phyloP scores from a whole-genome alignment of 2,329 filamentous ascomycete genomes.

The Periconia digitata region DNA sequence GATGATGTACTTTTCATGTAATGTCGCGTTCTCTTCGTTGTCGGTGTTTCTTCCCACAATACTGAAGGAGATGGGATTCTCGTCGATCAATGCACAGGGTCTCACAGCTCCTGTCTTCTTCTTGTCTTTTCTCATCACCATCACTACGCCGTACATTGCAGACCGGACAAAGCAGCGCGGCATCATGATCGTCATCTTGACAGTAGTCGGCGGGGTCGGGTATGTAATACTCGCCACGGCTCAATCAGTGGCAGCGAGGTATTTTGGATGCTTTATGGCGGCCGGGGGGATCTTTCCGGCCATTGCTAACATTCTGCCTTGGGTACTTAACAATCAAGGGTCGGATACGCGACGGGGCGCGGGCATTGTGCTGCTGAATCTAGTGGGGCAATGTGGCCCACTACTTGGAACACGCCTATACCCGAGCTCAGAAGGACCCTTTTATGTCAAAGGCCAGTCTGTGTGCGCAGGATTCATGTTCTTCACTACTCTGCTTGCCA shows the following conservation, averaged over 20 bases:
- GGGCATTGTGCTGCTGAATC: slow-evolving; percentile 66
- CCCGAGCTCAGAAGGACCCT: slow-evolving; percentile 32
- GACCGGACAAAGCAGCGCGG: slow-evolving; percentile 67
- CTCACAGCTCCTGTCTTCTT: slow-evolving; percentile 73
- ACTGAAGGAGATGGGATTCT: slow-evolving; percentile 64
- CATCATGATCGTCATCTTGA: slow-evolving; percentile 59
- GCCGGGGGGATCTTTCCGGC: slow-evolving; percentile 66
- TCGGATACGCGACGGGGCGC: slow-evolving; percentile 67
- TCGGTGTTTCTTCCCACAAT: slow-evolving; percentile 49
- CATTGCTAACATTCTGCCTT: slow-evolving; percentile 71
- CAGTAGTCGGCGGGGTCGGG: slow-evolving; percentile 60
- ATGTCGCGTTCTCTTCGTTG: slow-evolving; percentile 56
- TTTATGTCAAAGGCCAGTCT: slow-evolving; percentile 38
- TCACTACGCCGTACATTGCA: slow-evolving; percentile 64
- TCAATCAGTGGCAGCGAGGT: slow-evolving; percentile 52
- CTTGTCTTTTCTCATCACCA: slow-evolving; percentile 64
- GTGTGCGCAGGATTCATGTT: slow-evolving; percentile 44
- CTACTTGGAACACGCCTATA: slow-evolving; percentile 41
- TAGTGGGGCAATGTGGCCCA: slow-evolving; percentile 59
- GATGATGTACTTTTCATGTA: slow-evolving; percentile 42
- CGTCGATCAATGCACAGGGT: slow-evolving; percentile 67
- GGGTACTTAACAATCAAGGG: slow-evolving; percentile 70
- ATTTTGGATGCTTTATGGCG: slow-evolving; percentile 57
- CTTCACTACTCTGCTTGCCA: slow-evolving; percentile 34
- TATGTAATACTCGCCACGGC: slow-evolving; percentile 66